Conservation (phyloP, 1,139 yeast genomes). For the Geotrichum armillariae region DNA sequence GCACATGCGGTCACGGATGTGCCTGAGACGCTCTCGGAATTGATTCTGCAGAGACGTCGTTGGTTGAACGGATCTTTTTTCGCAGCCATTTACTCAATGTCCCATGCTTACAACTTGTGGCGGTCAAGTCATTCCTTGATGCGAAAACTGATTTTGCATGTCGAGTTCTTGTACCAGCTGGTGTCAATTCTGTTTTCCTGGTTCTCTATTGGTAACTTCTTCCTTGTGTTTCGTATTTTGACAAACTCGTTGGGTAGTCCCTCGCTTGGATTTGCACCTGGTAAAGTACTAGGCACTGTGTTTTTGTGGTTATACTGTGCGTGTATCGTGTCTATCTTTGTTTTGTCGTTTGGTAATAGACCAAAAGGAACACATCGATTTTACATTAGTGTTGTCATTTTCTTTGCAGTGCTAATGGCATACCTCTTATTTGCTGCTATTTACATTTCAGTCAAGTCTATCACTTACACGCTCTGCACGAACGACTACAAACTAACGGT, state of each 20-base stretch:
- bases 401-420: conserved; percentile 89
- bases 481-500: conserved; percentile 49
- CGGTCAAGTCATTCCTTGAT: conserved; percentile 61
- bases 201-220: conserved; percentile 78
- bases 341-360: conserved; percentile 88
- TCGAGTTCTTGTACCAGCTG: conserved; percentile 71
- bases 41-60: conserved; percentile 75
- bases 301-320: conserved; percentile 89
- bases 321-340: conserved; percentile 87
- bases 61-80: conserved; percentile 87
- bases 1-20: conserved; percentile 86
- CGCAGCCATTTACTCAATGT: conserved; percentile 74
- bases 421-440: conserved; percentile 91
- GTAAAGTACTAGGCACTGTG: conserved; percentile 73
- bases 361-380: conserved; percentile 89
- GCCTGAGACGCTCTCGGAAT: conserved; percentile 70
- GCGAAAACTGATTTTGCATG: conserved; percentile 61
- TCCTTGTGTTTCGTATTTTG: conserved; percentile 71
- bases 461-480: conserved; percentile 44
- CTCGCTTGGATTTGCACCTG: conserved; percentile 61
- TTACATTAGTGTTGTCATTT: conserved; percentile 78
- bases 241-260: conserved; percentile 65
- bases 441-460: conserved; percentile 75
- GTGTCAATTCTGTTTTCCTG: conserved; percentile 69
- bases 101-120: conserved; percentile 74